These are phyloP conservation scores for Pseudisothecium myosuroides DNA, from an alignment of 225 moss, liverwort and hornwort species.

Conservation along the genomic window DNA sequence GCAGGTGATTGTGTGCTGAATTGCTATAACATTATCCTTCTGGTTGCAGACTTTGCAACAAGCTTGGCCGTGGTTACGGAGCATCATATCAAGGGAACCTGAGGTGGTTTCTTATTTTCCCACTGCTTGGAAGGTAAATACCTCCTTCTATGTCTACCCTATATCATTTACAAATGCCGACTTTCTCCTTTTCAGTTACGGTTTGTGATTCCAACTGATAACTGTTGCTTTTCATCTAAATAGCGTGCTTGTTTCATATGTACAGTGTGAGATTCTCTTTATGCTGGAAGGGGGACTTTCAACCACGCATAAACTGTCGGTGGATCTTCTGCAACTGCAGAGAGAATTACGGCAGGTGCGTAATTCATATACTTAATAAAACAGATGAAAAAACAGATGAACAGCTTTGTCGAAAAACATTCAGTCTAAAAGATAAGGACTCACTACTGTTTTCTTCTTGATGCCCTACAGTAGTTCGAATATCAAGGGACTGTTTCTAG, in stretches of 20 bases:
- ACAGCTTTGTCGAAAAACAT: not conserved
- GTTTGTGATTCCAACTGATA: not conserved
- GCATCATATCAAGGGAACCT: slow-evolving; percentile 65
- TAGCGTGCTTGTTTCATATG: not conserved
- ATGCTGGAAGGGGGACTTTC: slow-evolving; percentile 74
- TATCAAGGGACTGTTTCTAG: not conserved
- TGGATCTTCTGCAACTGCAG: slow-evolving; percentile 59
- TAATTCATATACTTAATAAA: not conserved
- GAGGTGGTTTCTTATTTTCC: slow-evolving; percentile 79
- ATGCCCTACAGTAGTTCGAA: not conserved
- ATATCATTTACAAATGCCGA: not conserved
- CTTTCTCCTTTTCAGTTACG: not conserved
- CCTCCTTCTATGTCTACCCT: not conserved
- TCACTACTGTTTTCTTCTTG: not conserved
- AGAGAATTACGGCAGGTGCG: slow-evolving; percentile 55
- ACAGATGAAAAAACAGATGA: not conserved
- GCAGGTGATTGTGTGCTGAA: not conserved
- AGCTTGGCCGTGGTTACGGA: slow-evolving; percentile 89
- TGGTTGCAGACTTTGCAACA: slow-evolving; percentile 74
- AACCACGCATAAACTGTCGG: slow-evolving; percentile 37
- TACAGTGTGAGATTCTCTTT: slow-evolving; percentile 86
- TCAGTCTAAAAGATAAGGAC: not conserved
- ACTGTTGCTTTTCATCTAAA: not conserved
- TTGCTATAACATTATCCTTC: not conserved
- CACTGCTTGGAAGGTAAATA: slow-evolving; percentile 79